Conservation (phyloP, 805 yeast genomes). For the Jamesozyma rosinii region DNA sequence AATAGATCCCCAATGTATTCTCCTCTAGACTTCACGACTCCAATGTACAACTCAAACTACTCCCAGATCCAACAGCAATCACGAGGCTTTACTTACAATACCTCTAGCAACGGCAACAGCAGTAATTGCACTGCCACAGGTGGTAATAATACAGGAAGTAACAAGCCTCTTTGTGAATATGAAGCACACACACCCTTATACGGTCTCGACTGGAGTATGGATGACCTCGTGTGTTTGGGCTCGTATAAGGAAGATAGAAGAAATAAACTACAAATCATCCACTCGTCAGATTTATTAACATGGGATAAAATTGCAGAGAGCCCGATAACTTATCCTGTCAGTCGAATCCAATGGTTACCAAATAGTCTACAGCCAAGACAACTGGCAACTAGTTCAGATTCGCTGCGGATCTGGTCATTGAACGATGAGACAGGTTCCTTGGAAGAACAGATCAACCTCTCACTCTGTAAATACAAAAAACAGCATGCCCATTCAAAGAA, state of each 20-base stretch:
- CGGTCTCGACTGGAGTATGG: conserved; percentile 29
- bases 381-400: conserved; percentile 31
- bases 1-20: conserved; percentile 26
- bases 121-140: neutral
- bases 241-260: conserved; percentile 70
- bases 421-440: conserved; percentile 22
- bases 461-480: conserved; percentile 36
- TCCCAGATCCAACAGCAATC: conserved; percentile 13
- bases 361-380: conserved; percentile 20
- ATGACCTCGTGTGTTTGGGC: conserved; percentile 27
- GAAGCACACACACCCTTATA: conserved; percentile 24
- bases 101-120: neutral
- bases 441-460: conserved; percentile 35
- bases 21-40: conserved; percentile 20
- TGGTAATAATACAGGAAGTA: neutral
- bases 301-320: conserved; percentile 47
- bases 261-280: conserved; percentile 52
- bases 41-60: conserved; percentile 9
- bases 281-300: conserved; percentile 51
- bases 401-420: conserved; percentile 28
- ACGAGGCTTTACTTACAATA: conserved; percentile 7
- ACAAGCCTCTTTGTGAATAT: conserved; percentile 17
- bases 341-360: conserved; percentile 30
- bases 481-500: conserved; percentile 21
- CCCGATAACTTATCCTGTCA: conserved; percentile 27